phyloP scores from a whole-genome alignment of 257 asterid species.

The Rehmannia glutinosa region DNA sequence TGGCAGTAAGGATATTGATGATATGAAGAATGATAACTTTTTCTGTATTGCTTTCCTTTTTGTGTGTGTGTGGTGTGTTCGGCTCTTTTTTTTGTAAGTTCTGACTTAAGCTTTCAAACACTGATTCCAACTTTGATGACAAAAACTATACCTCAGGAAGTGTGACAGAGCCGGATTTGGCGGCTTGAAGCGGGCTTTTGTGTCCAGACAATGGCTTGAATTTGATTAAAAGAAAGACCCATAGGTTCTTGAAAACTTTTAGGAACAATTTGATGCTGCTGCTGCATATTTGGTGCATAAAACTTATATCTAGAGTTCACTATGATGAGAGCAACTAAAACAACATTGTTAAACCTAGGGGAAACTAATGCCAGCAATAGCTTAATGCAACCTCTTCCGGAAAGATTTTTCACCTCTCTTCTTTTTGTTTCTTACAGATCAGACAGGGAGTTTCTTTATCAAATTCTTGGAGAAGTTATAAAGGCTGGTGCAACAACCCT shows the following conservation, averaged over 20 bases:
- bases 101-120: not conserved
- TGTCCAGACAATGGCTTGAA: not conserved
- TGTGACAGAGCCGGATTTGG: not conserved
- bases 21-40: not conserved
- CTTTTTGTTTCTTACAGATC: conserved; percentile 52
- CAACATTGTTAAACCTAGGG: not conserved
- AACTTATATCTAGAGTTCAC: not conserved
- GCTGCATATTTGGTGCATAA: not conserved
- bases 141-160: not conserved
- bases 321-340: conserved; percentile 6
- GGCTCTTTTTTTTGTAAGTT: not conserved
- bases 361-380: not conserved
- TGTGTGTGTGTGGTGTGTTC: not conserved
- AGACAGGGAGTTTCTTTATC: conserved; percentile 73
- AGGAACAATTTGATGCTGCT: not conserved
- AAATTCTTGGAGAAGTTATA: conserved; percentile 87
- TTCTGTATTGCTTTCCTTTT: too few relatives aligned
- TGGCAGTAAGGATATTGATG: not conserved
- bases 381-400: conserved; percentile 5
- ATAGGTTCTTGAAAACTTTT: not conserved
- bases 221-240: not conserved
- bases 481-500: conserved; percentile 97
- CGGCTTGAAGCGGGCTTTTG: not conserved
- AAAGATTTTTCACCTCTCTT: not conserved
- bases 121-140: not conserved